Conservation (phyloP, 1,284 basidiomycete genomes). For the Moesziomyces parantarcticus region DNA sequence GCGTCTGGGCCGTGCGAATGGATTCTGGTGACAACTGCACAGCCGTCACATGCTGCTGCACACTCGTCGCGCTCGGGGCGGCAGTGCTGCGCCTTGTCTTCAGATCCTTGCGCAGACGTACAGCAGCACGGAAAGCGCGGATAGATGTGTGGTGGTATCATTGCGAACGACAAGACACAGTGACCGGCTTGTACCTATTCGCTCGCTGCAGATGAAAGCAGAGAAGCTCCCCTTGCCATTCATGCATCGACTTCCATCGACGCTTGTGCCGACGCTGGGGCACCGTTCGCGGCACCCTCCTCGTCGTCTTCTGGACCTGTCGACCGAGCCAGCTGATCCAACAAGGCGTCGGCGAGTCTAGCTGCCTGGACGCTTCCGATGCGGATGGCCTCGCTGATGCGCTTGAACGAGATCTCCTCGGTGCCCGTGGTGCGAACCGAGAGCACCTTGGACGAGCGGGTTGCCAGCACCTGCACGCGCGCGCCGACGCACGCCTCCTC, state of each 20-base stretch:
- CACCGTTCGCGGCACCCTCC: background rate
- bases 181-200: too few species aligned
- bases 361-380: constrained; percentile 44
- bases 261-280: background rate
- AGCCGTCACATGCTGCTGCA: background rate
- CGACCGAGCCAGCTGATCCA: constrained; percentile 22
- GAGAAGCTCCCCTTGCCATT: too few species aligned
- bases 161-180: background rate
- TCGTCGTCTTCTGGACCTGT: constrained; percentile 21
- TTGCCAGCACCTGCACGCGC: constrained; percentile 50
- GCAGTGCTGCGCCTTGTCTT: too few species aligned
- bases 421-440: constrained; percentile 38
- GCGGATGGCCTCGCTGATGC: constrained; percentile 35
- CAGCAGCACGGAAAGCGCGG: too few species aligned
- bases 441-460: constrained; percentile 42
- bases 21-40: background rate
- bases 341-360: constrained; percentile 31
- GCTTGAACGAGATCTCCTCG: constrained; percentile 42
- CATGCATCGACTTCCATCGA: constrained; percentile 29
- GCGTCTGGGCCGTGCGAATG: background rate
- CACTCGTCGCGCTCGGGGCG: too few species aligned
- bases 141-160: background rate
- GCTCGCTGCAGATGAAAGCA: too few species aligned
- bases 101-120: background rate
- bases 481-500: constrained; percentile 53